Base-by-base conservation (phyloP, 306 rosid genomes). In the Rubus parviflorus region DNA sequence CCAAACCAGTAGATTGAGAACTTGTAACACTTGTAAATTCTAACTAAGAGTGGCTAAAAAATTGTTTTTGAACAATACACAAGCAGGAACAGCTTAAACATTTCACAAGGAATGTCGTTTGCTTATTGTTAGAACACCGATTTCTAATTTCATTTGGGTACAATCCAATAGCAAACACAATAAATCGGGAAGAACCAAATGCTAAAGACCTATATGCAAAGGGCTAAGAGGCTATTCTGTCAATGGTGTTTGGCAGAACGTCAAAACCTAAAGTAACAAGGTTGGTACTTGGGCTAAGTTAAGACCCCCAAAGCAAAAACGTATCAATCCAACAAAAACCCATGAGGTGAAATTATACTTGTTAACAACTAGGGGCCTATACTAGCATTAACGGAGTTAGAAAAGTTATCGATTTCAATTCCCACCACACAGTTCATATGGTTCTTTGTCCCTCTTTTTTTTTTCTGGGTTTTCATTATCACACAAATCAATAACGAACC, bases 401-500 rank as follows among this genome's bases (percentile, higher is more conserved):
- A 15, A 45, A 20, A 20, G 42, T 43, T 25, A 45, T 25, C 69
- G 5, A 42, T 22, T 22, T 48, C n/a, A 22, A 5, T 41, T 40
- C 38, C 49, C 14, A 2, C 49, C 14, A 2, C 0, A 7, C 30
- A 37, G 61, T 40, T 71, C n/a, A 35, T 54, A n/a, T 8, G 14
- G 22, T 8, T 22, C 8, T 3, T 8, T 45, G 2, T 30, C 5
- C 7, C n/a, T 6, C 11, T 30, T 17, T 65, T 49, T 15, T n/a
- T 19, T 43, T 42, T 61, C 13, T 37, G 43, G 68, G n/a, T n/a
- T 62, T 56, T 49, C 12, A 60, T 25, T 38, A n/a, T 46, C 57
- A 64, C 19, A 73, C 40, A 42, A 52, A 68, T 69, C 68, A 43
- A 73, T 23, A 65, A 8, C 30, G 62, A 71, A 52, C 42, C 74